These are phyloP conservation scores for Fragilaria crotonensis DNA, from an alignment of 108 stramenopile species.

Conservation along the genomic window DNA sequence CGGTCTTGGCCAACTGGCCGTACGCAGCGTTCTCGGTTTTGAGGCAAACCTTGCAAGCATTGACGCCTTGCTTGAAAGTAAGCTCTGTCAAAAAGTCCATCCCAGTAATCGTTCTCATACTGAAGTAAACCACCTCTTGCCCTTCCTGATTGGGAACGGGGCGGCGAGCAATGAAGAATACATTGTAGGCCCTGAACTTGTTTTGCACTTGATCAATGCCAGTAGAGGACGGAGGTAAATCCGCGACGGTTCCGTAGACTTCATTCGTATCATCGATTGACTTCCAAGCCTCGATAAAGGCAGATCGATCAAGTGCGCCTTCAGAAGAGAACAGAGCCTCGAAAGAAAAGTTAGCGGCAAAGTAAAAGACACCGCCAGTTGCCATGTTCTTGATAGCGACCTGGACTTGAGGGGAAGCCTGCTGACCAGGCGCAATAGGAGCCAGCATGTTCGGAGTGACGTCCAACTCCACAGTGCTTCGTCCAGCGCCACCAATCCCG, in stretches of 20 bases:
- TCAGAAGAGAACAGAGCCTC: slow-evolving; percentile 74
- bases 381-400: slow-evolving; percentile 93
- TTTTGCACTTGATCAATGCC: slow-evolving; percentile 71
- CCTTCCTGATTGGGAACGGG: slow-evolving; percentile 88
- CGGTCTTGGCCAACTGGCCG: slow-evolving; percentile 64
- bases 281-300: slow-evolving; percentile 82
- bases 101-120: slow-evolving; percentile 65
- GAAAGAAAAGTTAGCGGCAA: slow-evolving; percentile 75
- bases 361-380: slow-evolving; percentile 85
- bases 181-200: slow-evolving; percentile 72
- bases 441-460: slow-evolving; percentile 74
- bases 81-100: slow-evolving; percentile 86
- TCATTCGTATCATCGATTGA: slow-evolving; percentile 88
- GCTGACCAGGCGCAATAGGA: slow-evolving; percentile 49
- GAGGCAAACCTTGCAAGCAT: slow-evolving; percentile 88
- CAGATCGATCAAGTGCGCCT: slow-evolving; percentile 66
- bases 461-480: slow-evolving; percentile 51
- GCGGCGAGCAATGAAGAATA: slow-evolving; percentile 90
- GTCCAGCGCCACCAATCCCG: slow-evolving; percentile 45
- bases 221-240: slow-evolving; percentile 58
- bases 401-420: slow-evolving; percentile 77
- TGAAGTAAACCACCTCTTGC: slow-evolving; percentile 90
- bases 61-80: slow-evolving; percentile 89
- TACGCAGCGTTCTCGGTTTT: slow-evolving; percentile 75
- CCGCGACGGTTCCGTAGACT: slow-evolving; percentile 60